phyloP scores from a whole-genome alignment of 768 basidiomycete species.

The Trametes maxima region DNA sequence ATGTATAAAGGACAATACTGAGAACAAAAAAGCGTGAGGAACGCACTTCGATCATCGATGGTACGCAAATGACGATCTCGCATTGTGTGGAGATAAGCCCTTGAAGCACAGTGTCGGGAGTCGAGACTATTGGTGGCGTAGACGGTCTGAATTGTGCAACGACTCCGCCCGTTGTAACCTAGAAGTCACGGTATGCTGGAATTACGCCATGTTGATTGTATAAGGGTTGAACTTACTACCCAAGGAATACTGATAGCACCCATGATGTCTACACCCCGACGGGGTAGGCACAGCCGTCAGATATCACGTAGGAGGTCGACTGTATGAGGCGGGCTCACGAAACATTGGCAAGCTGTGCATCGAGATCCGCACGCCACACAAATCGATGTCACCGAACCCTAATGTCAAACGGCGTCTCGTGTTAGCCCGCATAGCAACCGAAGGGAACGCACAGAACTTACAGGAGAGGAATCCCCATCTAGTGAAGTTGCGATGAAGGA shows the following conservation, averaged over 20 bases:
- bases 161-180: constrained; percentile 20
- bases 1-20: neutral
- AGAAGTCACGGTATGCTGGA: neutral
- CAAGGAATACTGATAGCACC: constrained; percentile 10
- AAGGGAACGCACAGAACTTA: neutral
- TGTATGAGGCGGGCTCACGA: constrained; percentile 21
- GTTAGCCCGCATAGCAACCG: neutral
- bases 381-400: constrained; percentile 23
- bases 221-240: neutral
- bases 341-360: constrained; percentile 29
- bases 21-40: neutral
- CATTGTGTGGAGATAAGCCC: constrained; percentile 12
- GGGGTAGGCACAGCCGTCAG: neutral
- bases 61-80: constrained; percentile 25
- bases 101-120: constrained; percentile 25
- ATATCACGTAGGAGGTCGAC: neutral
- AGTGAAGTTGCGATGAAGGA: constrained; percentile 21
- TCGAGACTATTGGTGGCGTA: constrained; percentile 27
- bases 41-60: constrained; percentile 33
- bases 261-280: constrained; percentile 6
- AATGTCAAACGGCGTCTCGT: neutral
- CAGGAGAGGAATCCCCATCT: constrained; percentile 20
- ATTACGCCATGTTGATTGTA: neutral
- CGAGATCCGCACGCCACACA: constrained; percentile 21
- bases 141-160: constrained; percentile 29